Evolutionary conservation across 805 yeast genomes (phyloP).

Genomic region (Sugiyamaella mastotermitis): DNA sequence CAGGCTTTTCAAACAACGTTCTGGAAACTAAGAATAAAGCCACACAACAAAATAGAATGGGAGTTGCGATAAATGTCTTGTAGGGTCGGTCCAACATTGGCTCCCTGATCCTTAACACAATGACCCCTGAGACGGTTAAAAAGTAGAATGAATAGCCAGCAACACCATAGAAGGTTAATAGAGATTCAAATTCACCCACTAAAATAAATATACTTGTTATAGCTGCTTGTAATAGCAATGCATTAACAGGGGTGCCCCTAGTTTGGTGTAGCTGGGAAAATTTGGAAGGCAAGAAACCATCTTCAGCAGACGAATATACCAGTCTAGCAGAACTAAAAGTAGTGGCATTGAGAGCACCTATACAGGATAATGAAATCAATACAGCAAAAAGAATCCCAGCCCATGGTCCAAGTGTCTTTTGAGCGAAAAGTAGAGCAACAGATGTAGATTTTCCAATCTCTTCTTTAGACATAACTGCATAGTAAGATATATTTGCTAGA

Average conservation of each 20-base stretch:
- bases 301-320: conserved; percentile 32
- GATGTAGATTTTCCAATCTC: conserved; percentile 33
- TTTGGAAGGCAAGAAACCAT: conserved; percentile 28
- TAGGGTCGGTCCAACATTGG: conserved; percentile 34
- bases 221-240: conserved; percentile 29
- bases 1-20: conserved; percentile 31
- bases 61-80: conserved; percentile 32
- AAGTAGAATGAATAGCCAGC: conserved; percentile 30
- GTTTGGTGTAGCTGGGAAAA: conserved; percentile 22
- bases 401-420: conserved; percentile 23
- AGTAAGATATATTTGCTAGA: conserved; percentile 33
- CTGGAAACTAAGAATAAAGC: conserved; percentile 31
- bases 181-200: conserved; percentile 32
- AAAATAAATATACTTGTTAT: conserved; percentile 29
- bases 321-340: conserved; percentile 32
- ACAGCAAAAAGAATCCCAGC: conserved; percentile 29
- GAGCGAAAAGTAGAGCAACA: conserved; percentile 32
- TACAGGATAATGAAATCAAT: conserved; percentile 33
- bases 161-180: conserved; percentile 34
- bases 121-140: conserved; percentile 33
- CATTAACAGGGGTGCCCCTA: conserved; percentile 31
- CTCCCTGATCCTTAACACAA: conserved; percentile 29
- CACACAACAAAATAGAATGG: conserved; percentile 33
- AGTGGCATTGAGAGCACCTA: conserved; percentile 38
- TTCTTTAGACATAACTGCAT: conserved; percentile 71